Percentiles rank a stretch among this genome's conserved stretches.
Evolutionary conservation across 441 rosid genomes (phyloP).

Genomic region (Erysimum pusillum): DNA sequence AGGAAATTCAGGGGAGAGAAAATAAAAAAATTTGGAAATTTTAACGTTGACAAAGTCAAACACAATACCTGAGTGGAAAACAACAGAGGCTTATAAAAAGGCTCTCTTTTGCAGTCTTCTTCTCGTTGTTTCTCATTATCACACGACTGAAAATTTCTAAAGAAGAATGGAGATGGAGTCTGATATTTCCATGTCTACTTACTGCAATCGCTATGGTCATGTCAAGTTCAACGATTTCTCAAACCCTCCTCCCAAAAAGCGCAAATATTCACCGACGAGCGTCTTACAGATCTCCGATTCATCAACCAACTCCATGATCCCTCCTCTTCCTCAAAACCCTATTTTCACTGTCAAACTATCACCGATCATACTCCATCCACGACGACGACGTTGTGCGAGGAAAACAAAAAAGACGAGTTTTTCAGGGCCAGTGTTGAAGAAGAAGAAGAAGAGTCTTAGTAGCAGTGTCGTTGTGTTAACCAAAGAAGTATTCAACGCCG

Average conservation of each 20-base stretch:
- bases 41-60: too few species aligned
- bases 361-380: background rate
- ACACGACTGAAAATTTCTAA: too few species aligned
- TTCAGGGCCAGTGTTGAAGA: background rate
- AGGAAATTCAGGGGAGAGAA: too few species aligned
- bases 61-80: too few species aligned
- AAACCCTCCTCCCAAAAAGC: background rate
- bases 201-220: background rate
- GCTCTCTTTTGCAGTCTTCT: too few species aligned
- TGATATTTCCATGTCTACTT: background rate
- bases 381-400: background rate
- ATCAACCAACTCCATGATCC: background rate
- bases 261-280: background rate
- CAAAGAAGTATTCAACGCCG: background rate
- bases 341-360: background rate
- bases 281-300: background rate
- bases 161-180: slow-evolving; percentile 4
- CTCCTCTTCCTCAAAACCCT: background rate
- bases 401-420: background rate
- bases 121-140: too few species aligned
- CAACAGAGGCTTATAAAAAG: too few species aligned
- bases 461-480: background rate
- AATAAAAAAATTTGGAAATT: too few species aligned
- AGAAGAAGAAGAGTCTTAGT: background rate
- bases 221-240: background rate